Conservation (phyloP, 306 rosid species). For the Prunus kanzakura region DNA sequence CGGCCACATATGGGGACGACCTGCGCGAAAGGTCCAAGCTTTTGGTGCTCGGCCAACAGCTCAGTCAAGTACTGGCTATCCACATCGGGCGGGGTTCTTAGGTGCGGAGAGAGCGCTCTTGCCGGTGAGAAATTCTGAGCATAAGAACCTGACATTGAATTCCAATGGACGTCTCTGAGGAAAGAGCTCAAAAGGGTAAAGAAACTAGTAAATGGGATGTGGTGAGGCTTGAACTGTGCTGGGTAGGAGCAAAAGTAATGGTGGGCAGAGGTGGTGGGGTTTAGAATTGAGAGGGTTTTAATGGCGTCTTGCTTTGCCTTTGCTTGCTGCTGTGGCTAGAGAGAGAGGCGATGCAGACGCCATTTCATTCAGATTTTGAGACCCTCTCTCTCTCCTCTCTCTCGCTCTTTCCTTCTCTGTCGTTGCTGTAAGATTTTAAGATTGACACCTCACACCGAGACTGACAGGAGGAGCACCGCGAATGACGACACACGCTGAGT, state of each 20-base stretch:
- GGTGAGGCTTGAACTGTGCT: neutral
- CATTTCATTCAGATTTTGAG: neutral
- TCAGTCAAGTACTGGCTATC: slow-evolving; percentile 93
- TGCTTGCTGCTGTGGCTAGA: neutral
- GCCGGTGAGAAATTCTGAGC: slow-evolving; percentile 83
- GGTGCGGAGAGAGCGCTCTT: slow-evolving; percentile 89
- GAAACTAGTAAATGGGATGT: slow-evolving; percentile 2
- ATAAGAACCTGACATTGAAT: slow-evolving; percentile 75
- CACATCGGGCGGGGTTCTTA: slow-evolving; percentile 68
- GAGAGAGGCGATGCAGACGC: neutral
- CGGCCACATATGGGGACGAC: slow-evolving; percentile 90
- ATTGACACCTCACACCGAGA: slow-evolving; percentile 30
- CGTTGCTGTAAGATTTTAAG: slow-evolving; percentile 30
- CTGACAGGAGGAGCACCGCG: slow-evolving; percentile 25
- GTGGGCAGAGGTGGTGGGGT: slow-evolving; percentile 10
- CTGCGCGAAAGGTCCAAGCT: slow-evolving; percentile 91
- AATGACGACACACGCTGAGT: neutral
- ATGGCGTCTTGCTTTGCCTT: slow-evolving; percentile 5
- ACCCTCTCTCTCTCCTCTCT: neutral
- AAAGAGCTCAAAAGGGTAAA: slow-evolving; percentile 6
- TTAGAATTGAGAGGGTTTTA: slow-evolving; percentile 5
- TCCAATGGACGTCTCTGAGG: neutral
- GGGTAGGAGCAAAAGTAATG: neutral
- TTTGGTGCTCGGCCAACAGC: slow-evolving; percentile 88
- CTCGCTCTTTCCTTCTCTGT: slow-evolving; percentile 4